phyloP scores from a whole-genome alignment of 257 asterid genomes.

The Misopates orontium region DNA sequence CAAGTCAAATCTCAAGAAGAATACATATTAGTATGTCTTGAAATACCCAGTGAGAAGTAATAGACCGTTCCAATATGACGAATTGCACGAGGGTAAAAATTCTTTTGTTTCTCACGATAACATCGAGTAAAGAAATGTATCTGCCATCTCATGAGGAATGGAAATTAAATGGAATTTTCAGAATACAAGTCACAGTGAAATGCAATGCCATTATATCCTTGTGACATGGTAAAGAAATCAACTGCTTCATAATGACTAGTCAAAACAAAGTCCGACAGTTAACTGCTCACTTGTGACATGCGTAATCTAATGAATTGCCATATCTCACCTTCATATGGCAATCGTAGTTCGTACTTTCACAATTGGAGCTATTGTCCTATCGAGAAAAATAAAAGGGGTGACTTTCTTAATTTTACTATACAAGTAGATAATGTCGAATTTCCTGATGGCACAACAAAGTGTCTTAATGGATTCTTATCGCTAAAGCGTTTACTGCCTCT shows the following conservation, averaged over 20 bases:
- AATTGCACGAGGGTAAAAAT: too few species aligned
- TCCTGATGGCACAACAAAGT: too few species aligned
- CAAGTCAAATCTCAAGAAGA: not conserved
- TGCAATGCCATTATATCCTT: not conserved
- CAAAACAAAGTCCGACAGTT: not conserved
- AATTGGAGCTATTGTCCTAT: too few species aligned
- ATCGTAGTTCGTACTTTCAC: too few species aligned
- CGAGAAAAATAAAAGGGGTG: too few species aligned
- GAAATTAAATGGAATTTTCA: not conserved
- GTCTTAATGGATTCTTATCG: too few species aligned
- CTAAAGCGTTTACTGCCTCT: not conserved
- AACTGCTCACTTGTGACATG: too few species aligned
- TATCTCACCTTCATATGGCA: too few species aligned
- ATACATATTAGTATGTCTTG: not conserved
- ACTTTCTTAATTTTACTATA: too few species aligned
- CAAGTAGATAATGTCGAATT: too few species aligned
- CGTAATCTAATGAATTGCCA: too few species aligned
- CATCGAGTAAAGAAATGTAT: not conserved
- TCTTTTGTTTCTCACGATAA: not conserved
- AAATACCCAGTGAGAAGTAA: not conserved
- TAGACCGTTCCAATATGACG: not conserved
- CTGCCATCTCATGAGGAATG: constrained; percentile 1
- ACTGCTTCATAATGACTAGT: not conserved
- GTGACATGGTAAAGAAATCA: not conserved
- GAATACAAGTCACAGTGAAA: not conserved